phyloP scores from a whole-genome alignment of 164 flowering plant genomes.

The Dillenia turbinata region DNA sequence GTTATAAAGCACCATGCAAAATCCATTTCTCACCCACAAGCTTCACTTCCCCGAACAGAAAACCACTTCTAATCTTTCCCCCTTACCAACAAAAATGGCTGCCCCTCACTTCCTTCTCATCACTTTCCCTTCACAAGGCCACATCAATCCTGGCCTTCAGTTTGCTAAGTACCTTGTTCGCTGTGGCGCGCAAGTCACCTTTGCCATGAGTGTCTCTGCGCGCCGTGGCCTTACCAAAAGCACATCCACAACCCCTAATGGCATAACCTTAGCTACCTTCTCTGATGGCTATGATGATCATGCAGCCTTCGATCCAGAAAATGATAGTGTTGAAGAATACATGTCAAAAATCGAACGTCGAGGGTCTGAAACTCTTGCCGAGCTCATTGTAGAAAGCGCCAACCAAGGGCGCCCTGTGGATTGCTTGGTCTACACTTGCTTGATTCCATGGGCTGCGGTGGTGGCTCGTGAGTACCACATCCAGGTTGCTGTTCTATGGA shows the following conservation, averaged over 20 bases:
- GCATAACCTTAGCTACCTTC: conserved; percentile 20
- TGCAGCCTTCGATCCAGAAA: neutral
- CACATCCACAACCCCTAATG: neutral
- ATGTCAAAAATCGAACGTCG: conserved; percentile 5
- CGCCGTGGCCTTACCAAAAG: conserved; percentile 8
- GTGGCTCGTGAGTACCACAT: conserved; percentile 24
- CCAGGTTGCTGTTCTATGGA: conserved; percentile 32
- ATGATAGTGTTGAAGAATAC: neutral
- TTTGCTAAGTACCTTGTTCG: conserved; percentile 30
- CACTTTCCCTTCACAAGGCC: conserved; percentile 32
- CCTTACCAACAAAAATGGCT: too few relatives aligned
- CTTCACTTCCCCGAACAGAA: too few relatives aligned
- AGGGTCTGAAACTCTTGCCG: conserved; percentile 15
- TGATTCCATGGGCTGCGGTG: conserved; percentile 33
- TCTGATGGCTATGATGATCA: conserved; percentile 27
- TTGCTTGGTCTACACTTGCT: conserved; percentile 25
- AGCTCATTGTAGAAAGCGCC: conserved; percentile 2
- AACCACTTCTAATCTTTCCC: too few relatives aligned
- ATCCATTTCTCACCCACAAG: too few relatives aligned
- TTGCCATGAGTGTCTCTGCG: conserved; percentile 22
- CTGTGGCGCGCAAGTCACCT: conserved; percentile 28
- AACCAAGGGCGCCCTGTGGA: conserved; percentile 15
- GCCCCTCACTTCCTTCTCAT: conserved; percentile 29
- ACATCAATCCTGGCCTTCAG: conserved; percentile 38
- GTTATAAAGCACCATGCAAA: too few relatives aligned